These are phyloP conservation scores for Onygenales sp. DNA, from an alignment of 2,329 filamentous ascomycete species.

Conservation along the genomic window DNA sequence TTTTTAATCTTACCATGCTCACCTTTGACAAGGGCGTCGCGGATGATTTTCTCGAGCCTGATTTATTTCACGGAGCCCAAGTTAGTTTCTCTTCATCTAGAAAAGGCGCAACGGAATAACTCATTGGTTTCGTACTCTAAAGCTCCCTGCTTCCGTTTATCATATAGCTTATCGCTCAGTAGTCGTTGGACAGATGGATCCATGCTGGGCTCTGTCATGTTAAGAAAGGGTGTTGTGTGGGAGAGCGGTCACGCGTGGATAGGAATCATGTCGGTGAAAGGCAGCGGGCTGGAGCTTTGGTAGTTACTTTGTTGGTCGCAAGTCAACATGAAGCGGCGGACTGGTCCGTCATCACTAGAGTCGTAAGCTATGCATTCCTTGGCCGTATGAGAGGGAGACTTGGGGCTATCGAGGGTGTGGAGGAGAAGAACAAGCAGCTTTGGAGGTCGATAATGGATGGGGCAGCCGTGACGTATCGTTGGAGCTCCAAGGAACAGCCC, in stretches of 20 bases:
- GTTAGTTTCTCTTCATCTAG: not conserved
- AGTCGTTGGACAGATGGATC: slow-evolving; percentile 81
- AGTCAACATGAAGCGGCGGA: not conserved
- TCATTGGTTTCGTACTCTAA: slow-evolving; percentile 60
- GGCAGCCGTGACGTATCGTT: too few relatives aligned
- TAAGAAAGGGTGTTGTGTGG: not conserved
- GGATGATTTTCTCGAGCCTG: slow-evolving; percentile 83
- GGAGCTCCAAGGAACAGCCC: too few relatives aligned
- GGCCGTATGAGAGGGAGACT: not conserved
- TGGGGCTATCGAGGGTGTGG: not conserved
- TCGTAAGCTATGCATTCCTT: not conserved
- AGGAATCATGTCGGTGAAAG: not conserved
- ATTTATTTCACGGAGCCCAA: not conserved
- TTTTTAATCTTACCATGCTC: slow-evolving; percentile 73
- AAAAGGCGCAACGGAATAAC: too few relatives aligned
- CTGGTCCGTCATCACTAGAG: not conserved
- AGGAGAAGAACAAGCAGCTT: not conserved
- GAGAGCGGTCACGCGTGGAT: not conserved
- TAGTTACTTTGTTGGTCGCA: not conserved
- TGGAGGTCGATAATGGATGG: too few relatives aligned
- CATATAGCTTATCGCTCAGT: slow-evolving; percentile 96
- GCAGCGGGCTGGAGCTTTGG: not conserved
- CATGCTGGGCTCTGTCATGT: slow-evolving; percentile 44
- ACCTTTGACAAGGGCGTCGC: slow-evolving; percentile 66
- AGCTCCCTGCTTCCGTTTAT: slow-evolving; percentile 92